Conservation (phyloP, 164 flowering plant species). For the Sextonia rubra region DNA sequence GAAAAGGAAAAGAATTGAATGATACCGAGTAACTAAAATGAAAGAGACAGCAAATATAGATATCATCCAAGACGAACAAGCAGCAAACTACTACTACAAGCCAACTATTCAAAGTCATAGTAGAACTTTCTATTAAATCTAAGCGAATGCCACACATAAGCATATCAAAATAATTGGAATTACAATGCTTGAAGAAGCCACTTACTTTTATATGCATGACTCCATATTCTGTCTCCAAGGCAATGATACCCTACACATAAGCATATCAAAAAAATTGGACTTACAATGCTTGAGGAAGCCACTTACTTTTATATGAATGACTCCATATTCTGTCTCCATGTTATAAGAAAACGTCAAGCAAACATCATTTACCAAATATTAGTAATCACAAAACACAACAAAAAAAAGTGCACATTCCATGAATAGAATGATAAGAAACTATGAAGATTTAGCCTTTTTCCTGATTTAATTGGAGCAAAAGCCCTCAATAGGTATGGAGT, state of each 20-base stretch:
- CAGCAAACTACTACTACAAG: background rate
- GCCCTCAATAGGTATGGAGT: too few relatives aligned
- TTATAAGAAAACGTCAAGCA: constrained; percentile 2
- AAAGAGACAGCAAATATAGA: background rate
- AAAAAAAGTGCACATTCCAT: too few relatives aligned
- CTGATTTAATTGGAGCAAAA: too few relatives aligned
- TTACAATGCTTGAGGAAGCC: background rate
- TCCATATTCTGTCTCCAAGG: constrained; percentile 81
- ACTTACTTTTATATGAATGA: constrained; percentile 76
- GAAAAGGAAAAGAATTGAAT: too few relatives aligned
- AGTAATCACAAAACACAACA: too few relatives aligned
- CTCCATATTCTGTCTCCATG: constrained; percentile 79
- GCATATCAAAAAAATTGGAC: background rate
- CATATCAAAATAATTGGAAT: background rate
- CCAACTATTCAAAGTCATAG: background rate
- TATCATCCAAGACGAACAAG: background rate
- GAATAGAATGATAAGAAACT: too few relatives aligned
- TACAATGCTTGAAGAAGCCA: background rate
- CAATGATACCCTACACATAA: constrained; percentile 67
- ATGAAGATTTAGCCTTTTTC: background rate
- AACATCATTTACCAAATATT: too few relatives aligned
- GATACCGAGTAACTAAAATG: background rate
- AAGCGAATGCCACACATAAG: background rate
- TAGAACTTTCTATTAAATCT: background rate
- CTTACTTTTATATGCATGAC: constrained; percentile 77